Conservation (phyloP, 1,284 basidiomycete genomes). For the Amylostereum areolatum region DNA sequence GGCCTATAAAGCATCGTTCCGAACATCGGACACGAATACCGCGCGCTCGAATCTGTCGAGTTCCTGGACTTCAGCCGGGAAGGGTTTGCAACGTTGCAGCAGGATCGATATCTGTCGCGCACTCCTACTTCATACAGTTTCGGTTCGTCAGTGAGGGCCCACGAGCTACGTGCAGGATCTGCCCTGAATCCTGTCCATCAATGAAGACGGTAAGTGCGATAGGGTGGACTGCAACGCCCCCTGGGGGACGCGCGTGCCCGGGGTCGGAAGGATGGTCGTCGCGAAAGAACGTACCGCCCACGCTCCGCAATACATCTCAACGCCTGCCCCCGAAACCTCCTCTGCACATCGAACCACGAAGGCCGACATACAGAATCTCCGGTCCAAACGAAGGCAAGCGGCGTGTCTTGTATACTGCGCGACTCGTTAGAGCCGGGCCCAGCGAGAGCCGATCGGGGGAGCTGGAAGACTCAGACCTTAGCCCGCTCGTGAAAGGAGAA, state of each 20-base stretch:
- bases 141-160: too few species aligned
- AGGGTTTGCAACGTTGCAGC: too few species aligned
- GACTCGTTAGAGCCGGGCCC: slow-evolving; percentile 39
- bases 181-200: not conserved
- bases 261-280: not conserved
- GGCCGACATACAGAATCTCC: slow-evolving; percentile 18
- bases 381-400: slow-evolving; percentile 19
- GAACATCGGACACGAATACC: too few species aligned
- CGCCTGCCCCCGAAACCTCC: slow-evolving; percentile 12
- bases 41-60: too few species aligned
- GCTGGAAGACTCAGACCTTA: slow-evolving; percentile 54
- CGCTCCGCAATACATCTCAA: slow-evolving; percentile 26
- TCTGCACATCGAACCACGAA: not conserved
- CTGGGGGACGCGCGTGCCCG: not conserved
- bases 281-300: slow-evolving; percentile 15
- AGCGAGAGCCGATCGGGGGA: slow-evolving; percentile 44
- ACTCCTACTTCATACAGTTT: too few species aligned
- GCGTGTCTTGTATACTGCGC: slow-evolving; percentile 44
- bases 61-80: too few species aligned
- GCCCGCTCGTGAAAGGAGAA: slow-evolving; percentile 44
- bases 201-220: slow-evolving; percentile 12
- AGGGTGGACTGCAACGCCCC: slow-evolving; percentile 4
- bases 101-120: too few species aligned
- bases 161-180: too few species aligned
- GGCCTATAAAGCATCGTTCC: too few species aligned